A percentile compares a stretch with the other conserved stretches of the same genome.
These are phyloP conservation scores for Corinectria fuckeliana DNA, from an alignment of 2,329 filamentous ascomycete genomes.

Conservation along the genomic window DNA sequence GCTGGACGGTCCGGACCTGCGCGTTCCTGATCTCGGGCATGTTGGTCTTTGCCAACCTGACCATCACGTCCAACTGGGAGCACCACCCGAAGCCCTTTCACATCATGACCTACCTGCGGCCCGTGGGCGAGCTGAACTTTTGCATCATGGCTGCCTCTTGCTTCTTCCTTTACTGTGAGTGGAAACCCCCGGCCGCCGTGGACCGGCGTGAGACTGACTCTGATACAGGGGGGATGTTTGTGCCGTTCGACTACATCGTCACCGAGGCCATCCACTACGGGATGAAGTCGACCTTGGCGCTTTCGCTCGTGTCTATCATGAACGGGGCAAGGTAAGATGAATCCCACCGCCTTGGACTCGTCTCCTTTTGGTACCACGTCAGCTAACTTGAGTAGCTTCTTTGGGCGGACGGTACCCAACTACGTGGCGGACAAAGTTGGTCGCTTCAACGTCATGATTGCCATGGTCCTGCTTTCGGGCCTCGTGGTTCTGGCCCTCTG, in stretches of 20 bases:
- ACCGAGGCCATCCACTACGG: slow-evolving; percentile 25
- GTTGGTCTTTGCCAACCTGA: slow-evolving; percentile 28
- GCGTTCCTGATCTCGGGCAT: slow-evolving; percentile 51
- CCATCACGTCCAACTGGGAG: slow-evolving; percentile 24
- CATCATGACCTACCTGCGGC: slow-evolving; percentile 18
- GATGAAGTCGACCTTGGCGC: slow-evolving; percentile 22
- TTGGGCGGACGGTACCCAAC: slow-evolving; percentile 29
- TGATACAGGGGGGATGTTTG: slow-evolving; percentile 25
- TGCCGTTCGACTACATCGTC: slow-evolving; percentile 28
- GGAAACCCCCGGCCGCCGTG: not conserved
- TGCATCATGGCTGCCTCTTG: slow-evolving; percentile 20
- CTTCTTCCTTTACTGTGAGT: slow-evolving; percentile 30
- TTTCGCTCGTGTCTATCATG: slow-evolving; percentile 25
- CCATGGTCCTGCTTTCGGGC: slow-evolving; percentile 16
- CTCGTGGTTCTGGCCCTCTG: slow-evolving; percentile 19
- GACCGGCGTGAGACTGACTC: not conserved
- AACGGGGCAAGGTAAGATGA: slow-evolving; percentile 26
- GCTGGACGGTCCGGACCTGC: slow-evolving; percentile 63
- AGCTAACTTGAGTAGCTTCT: slow-evolving; percentile 21
- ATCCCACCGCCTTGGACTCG: not conserved
- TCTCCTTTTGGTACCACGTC: not conserved
- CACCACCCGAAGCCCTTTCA: slow-evolving; percentile 18
- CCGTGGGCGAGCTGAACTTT: slow-evolving; percentile 19
- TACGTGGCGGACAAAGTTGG: slow-evolving; percentile 26
- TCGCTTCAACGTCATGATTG: slow-evolving; percentile 27